Evolutionary conservation across 805 yeast species (phyloP).

Genomic region (Wickerhamomyces xylosicus): DNA sequence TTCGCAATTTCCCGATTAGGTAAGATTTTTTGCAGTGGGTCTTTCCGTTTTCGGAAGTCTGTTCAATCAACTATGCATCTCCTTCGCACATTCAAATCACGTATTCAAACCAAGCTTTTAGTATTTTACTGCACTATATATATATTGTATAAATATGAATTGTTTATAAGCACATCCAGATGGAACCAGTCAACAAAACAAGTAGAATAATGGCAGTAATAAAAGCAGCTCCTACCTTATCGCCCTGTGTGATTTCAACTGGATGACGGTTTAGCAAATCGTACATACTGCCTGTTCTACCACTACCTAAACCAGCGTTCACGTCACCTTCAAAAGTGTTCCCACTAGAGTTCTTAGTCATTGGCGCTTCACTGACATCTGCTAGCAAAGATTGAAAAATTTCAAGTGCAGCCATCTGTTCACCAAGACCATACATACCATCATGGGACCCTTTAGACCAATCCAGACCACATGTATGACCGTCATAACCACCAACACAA

Average conservation of each 20-base stretch:
- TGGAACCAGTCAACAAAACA: constrained; percentile 47
- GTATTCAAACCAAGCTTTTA: too few relatives aligned
- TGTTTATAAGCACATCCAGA: constrained; percentile 69
- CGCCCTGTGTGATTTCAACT: constrained; percentile 43
- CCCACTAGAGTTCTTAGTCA: constrained; percentile 39
- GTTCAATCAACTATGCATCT: too few relatives aligned
- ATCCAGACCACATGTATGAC: constrained; percentile 63
- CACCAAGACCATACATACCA: constrained; percentile 62
- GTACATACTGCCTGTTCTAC: constrained; percentile 22
- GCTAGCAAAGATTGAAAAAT: constrained; percentile 39
- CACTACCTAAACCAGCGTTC: constrained; percentile 35
- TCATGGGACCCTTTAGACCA: constrained; percentile 59
- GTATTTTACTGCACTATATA: too few relatives aligned
- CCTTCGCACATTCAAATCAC: too few relatives aligned
- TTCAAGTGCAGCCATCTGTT: constrained; percentile 67
- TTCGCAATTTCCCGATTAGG: too few relatives aligned
- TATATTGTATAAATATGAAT: too few relatives aligned
- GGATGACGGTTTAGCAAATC: constrained; percentile 16
- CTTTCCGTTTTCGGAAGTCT: too few relatives aligned
- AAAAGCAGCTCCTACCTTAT: constrained; percentile 81
- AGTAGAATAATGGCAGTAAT: constrained; percentile 64
- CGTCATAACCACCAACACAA: constrained; percentile 67
- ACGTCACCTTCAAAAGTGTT: constrained; percentile 38
- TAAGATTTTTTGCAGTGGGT: too few relatives aligned
- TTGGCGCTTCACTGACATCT: constrained; percentile 36